phyloP scores from a whole-genome alignment of 805 yeast genomes.

The Jamesozyma spencerorum region DNA sequence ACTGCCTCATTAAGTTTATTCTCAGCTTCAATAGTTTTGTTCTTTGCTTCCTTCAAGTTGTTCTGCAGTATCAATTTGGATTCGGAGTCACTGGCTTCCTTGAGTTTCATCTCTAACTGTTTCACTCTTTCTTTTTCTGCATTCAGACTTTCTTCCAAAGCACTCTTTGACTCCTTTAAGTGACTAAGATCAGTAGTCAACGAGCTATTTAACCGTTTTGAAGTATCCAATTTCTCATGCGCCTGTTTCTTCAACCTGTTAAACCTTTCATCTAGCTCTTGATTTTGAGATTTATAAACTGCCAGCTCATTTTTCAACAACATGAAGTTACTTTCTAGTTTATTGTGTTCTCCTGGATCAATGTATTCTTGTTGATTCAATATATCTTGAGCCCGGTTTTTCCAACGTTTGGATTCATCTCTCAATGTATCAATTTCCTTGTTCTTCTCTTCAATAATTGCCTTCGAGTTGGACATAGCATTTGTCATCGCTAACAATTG shows the following conservation, averaged over 20 bases:
- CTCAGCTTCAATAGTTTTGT: slow-evolving; percentile 15
- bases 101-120: background rate
- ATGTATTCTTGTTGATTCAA: slow-evolving; percentile 37
- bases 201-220: slow-evolving; percentile 30
- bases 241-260: slow-evolving; percentile 29
- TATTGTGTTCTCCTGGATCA: slow-evolving; percentile 39
- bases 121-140: slow-evolving; percentile 1
- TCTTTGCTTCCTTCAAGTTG: slow-evolving; percentile 15
- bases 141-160: slow-evolving; percentile 22
- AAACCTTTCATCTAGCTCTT: slow-evolving; percentile 28
- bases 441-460: slow-evolving; percentile 40
- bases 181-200: slow-evolving; percentile 32
- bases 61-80: slow-evolving; percentile 4
- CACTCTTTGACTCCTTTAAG: slow-evolving; percentile 29
- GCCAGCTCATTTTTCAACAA: slow-evolving; percentile 17
- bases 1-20: slow-evolving; percentile 8
- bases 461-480: slow-evolving; percentile 30
- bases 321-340: slow-evolving; percentile 28
- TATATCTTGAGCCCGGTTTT: slow-evolving; percentile 41
- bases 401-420: slow-evolving; percentile 55
- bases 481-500: slow-evolving; percentile 18
- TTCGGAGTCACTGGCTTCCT: background rate
- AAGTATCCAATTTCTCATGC: slow-evolving; percentile 27
- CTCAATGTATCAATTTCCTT: slow-evolving; percentile 38
- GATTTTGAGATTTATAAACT: slow-evolving; percentile 19